Conservation (phyloP, 306 rosid genomes). For the Hippophae rhamnoides region DNA sequence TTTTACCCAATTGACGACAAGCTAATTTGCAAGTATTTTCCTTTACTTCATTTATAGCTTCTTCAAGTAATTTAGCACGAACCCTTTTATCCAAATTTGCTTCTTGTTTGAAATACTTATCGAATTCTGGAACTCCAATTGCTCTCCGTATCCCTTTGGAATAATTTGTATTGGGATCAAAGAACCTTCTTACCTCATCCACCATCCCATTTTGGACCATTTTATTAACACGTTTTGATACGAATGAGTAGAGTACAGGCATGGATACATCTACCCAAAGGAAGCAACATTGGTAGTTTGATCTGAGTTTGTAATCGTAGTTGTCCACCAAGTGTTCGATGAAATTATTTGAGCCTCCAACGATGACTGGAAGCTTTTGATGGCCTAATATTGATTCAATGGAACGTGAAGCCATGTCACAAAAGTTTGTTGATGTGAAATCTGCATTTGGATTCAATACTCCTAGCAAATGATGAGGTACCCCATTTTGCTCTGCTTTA, state of each 20-base stretch:
- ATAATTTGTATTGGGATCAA: conserved; percentile 39
- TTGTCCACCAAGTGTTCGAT: conserved; percentile 59
- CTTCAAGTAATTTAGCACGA: conserved; percentile 15
- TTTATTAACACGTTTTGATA: conserved; percentile 49
- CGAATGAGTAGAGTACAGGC: conserved; percentile 35
- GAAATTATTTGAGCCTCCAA: conserved; percentile 83
- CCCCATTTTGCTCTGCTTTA: conserved; percentile 47
- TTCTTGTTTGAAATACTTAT: conserved; percentile 43
- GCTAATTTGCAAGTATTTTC: conserved; percentile 52
- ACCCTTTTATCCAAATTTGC: conserved; percentile 16
- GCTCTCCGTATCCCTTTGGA: conserved; percentile 55
- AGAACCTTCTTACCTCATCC: conserved; percentile 40
- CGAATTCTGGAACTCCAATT: conserved; percentile 81
- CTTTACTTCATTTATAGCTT: conserved; percentile 43
- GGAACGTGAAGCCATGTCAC: conserved; percentile 26
- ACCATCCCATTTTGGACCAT: conserved; percentile 62
- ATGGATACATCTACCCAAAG: conserved; percentile 65
- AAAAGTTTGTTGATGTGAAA: conserved; percentile 44
- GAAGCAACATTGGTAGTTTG: conserved; percentile 52
- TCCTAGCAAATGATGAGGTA: conserved; percentile 77
- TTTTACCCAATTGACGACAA: conserved; percentile 45
- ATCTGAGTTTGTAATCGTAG: conserved; percentile 32
- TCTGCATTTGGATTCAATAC: conserved; percentile 36
- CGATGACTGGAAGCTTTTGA: conserved; percentile 56
- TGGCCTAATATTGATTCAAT: conserved; percentile 32